Percentiles rank a stretch among this genome's conserved stretches.
These are phyloP conservation scores for Penicillium brasilianum DNA, from an alignment of 2,329 filamentous ascomycete species.

Conservation along the genomic window DNA sequence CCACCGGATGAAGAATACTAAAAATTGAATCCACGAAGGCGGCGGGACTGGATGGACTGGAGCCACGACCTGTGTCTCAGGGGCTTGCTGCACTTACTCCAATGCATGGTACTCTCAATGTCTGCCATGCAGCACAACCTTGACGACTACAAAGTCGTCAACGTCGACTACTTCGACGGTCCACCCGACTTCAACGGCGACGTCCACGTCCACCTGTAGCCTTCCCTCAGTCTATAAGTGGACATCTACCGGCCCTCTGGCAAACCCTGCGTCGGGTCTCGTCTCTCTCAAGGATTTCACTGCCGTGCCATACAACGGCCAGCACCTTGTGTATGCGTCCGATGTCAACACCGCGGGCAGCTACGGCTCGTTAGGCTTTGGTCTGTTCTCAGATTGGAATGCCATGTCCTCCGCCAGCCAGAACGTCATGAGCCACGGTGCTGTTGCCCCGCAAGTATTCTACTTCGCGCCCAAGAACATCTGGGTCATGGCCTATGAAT, in stretches of 20 bases:
- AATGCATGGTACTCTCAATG: constrained; percentile 9
- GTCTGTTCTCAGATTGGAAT: constrained; percentile 19
- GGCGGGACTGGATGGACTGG: constrained; percentile 7
- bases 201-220: not conserved
- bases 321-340: constrained; percentile 66
- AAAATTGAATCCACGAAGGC: not conserved
- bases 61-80: constrained; percentile 8
- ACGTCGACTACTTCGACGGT: not conserved
- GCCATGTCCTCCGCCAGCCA: constrained; percentile 2
- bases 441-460: constrained; percentile 68
- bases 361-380: constrained; percentile 66
- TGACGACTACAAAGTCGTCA: not conserved
- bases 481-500: constrained; percentile 71
- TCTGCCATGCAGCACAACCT: constrained; percentile 1
- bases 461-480: constrained; percentile 65
- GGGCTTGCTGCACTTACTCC: constrained; percentile 7
- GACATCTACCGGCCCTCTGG: constrained; percentile 59
- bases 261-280: constrained; percentile 60
- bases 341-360: constrained; percentile 49
- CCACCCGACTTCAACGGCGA: not conserved
- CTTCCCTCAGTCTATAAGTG: constrained; percentile 64
- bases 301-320: constrained; percentile 58
- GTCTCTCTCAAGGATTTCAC: constrained; percentile 69
- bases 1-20: not conserved
- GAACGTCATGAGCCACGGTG: constrained; percentile 33